Base-by-base conservation (phyloP, 495 filamentous ascomycete species). In the Hypomontagnella monticulosa region DNA sequence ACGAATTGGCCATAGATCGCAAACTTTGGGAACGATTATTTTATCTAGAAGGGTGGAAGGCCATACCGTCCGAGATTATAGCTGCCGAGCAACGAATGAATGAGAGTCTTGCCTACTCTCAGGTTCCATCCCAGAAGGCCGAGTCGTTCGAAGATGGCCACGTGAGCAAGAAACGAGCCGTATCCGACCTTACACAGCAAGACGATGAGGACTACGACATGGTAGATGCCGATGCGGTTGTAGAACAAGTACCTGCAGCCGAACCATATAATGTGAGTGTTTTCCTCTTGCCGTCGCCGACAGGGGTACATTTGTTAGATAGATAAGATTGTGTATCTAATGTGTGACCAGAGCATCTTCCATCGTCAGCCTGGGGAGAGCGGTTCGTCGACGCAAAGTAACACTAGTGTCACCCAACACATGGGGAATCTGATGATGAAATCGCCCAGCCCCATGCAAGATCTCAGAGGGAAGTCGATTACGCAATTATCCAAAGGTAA, bases 21-120 rank as follows among this genome's bases (percentile, higher is more conserved):
- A 88, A 89, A 54, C 81, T 99, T 6, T 99, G 96, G 96, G 86
- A 88, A 71, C 81, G 86, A 7, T 77, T 96, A 1, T 98, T 96
- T 71, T 81, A 87, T 32, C 72, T 83, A 9, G 93, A 97, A 78
- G 96, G 96, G 4, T 99, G 94, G 91, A 86, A 85, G 38, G 83
- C 90, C 4, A 85, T 92, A 63, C 75, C 77, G 11, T 77, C 81
- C 12, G 90, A 93, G 62, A 84, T 97, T 16, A 71, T 76, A 14
- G 72, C 74, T 12, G 93, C 88, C 69, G 93, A 97, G 68, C 81
- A 84, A 53, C 79, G 84, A 55, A 75, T 74, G 67, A 85, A 78
- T 41, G 70, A 67, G 19, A 59, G 59, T 9, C 48, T 66, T 30
- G 50, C 57, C 7, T 54, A 66, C 10, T 66, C 58, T 36, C 70